Evolutionary conservation across 495 filamentous ascomycete species (phyloP), one percentile per base, ranked within the genome.

Genomic region (Xylaria longipes): DNA sequence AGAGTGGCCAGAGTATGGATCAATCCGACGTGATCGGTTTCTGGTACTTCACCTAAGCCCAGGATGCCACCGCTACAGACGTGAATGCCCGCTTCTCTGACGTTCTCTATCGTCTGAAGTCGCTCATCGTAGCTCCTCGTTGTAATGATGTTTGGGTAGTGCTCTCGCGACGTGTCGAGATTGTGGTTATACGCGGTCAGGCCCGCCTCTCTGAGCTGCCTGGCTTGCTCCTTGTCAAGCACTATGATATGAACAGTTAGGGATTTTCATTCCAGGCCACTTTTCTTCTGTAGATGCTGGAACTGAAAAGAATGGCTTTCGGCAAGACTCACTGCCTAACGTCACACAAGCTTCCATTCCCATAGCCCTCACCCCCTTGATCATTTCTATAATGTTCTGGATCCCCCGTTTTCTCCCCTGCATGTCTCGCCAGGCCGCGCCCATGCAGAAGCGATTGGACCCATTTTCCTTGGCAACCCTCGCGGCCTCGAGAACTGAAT

Each of bases 171-270:
- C 4, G 93, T 97, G 79, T 97, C 93, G 63, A 97, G 84, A 76
- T 97, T 97, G 82, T 97, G 93, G 81, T 97, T 95, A 79, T 95
- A 95, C 1, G 93, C 93, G 17, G 93, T 97, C 72, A 97, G 78
- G 0, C 93, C 93, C 1, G 93, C 93, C n/a, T 88, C 89, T 71
- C 91, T 91, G 66, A 97, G 84, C 80, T 94, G 92, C 78, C 87
- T 85, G 37, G 93, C 93, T 81, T 95, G 93, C 70, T 82, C 80
- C 22, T 83, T 83, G 80, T 95, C 91, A 72, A 97, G 93, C 93
- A 97, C 65, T 67, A 5, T 7, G 31, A 43, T 3, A n/a, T 29
- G 33, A n/a, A 45, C 33, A 56, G 22, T 50, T n/a, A 41, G 65
- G 29, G 5, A 48, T 37, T 12, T 37, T 41, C 5, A 15, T 41